phyloP scores from a whole-genome alignment of 1,139 yeast genomes.

The Chernovozyma sophiae-reginae region DNA sequence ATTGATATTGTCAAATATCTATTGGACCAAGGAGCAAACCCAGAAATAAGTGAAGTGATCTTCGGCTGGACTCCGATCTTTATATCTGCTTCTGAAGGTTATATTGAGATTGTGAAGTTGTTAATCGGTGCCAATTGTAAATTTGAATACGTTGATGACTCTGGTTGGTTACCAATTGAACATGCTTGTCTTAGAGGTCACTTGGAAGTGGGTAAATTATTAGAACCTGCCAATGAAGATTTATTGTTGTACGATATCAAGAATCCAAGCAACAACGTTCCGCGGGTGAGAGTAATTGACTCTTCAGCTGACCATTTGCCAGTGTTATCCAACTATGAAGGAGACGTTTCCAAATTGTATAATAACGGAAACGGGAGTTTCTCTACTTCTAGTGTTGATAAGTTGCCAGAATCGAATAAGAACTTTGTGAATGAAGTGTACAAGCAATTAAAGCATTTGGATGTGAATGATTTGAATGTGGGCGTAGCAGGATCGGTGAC shows the following conservation, averaged over 20 bases:
- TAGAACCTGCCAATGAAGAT: slow-evolving; percentile 42
- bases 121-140: slow-evolving; percentile 54
- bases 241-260: slow-evolving; percentile 38
- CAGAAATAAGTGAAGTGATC: slow-evolving; percentile 71
- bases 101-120: slow-evolving; percentile 48
- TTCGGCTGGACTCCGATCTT: slow-evolving; percentile 97
- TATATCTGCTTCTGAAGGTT: slow-evolving; percentile 88
- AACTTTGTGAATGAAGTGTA: slow-evolving; percentile 36
- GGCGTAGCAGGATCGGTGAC: too few species aligned
- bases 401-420: slow-evolving; percentile 35
- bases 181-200: slow-evolving; percentile 94
- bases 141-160: slow-evolving; percentile 61
- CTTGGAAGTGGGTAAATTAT: slow-evolving; percentile 58
- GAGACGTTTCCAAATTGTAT: not conserved
- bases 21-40: slow-evolving; percentile 54
- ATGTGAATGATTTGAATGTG: slow-evolving; percentile 1
- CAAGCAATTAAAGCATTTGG: slow-evolving; percentile 31
- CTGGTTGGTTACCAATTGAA: slow-evolving; percentile 97
- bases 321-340: slow-evolving; percentile 6
- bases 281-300: slow-evolving; percentile 16
- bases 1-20: slow-evolving; percentile 52
- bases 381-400: slow-evolving; percentile 33
- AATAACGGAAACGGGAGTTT: slow-evolving; percentile 6
- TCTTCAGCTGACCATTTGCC: slow-evolving; percentile 3
- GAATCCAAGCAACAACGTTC: slow-evolving; percentile 35